These are phyloP conservation scores for Xylaria multiplex DNA, from an alignment of 2,329 filamentous ascomycete genomes.

Conservation along the genomic window DNA sequence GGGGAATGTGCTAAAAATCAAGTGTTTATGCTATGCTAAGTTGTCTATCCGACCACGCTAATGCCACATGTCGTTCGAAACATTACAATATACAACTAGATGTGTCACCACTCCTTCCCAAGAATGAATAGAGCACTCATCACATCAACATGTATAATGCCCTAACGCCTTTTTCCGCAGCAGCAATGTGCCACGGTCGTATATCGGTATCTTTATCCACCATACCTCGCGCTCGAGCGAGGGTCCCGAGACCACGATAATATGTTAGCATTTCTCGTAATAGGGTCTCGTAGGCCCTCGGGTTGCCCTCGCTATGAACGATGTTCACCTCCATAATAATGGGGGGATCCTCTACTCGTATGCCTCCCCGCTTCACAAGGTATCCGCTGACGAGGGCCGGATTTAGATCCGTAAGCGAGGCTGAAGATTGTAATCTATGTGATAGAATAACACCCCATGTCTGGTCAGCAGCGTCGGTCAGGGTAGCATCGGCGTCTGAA, in stretches of 20 bases:
- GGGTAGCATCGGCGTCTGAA: constrained; percentile 71
- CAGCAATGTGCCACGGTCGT: constrained; percentile 82
- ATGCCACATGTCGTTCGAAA: constrained; percentile 30
- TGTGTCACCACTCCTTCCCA: neutral
- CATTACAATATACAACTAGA: constrained; percentile 31
- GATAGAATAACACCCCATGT: constrained; percentile 78
- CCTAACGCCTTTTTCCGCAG: constrained; percentile 73
- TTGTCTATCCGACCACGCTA: constrained; percentile 23
- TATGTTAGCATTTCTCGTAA: constrained; percentile 76
- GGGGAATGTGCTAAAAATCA: constrained; percentile 5
- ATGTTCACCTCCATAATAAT: constrained; percentile 72
- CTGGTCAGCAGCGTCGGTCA: constrained; percentile 78
- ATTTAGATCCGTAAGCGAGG: constrained; percentile 63
- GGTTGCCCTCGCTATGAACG: constrained; percentile 64
- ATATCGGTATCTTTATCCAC: constrained; percentile 68
- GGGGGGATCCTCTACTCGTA: constrained; percentile 66
- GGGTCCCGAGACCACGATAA: constrained; percentile 73
- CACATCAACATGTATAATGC: constrained; percentile 73
- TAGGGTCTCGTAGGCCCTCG: constrained; percentile 69
- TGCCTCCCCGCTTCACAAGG: constrained; percentile 70
- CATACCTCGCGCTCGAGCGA: constrained; percentile 74
- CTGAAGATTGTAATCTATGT: constrained; percentile 71
- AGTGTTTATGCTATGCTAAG: constrained; percentile 22
- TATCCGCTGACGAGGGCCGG: constrained; percentile 72
- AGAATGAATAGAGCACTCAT: constrained; percentile 36